Base-by-base conservation (phyloP, 2,329 filamentous ascomycete genomes). In the Fusarium chuoi region DNA sequence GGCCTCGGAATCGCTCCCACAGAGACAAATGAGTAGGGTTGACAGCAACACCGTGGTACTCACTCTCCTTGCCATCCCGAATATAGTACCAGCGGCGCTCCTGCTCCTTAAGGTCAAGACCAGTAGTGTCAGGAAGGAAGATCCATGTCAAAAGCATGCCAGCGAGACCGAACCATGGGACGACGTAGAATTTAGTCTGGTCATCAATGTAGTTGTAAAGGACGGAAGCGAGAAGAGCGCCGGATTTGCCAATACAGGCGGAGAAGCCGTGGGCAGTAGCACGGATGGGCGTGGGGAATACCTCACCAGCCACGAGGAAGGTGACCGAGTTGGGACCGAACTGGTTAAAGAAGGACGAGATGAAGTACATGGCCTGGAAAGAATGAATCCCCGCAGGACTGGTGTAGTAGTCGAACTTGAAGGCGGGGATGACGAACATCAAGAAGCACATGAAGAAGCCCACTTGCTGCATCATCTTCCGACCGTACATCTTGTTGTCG, bases 351-450 rank as follows among this genome's bases (percentile, higher is more conserved):
- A 98, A 98, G 30, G 94, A 97, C 13, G 94, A 97, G 77, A 98
- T 83, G 86, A 98, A 98, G 89, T 98, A 98, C 94, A 98, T 98
- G 81, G 95, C 91, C 86, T 98, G 95, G 91, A 98, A 98, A n/a
- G 88, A 87, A 79, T 94, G 91, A 82, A 98, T 92, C 78, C 94
- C 90, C 11, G 87, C 86, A 2, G 88, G 85, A 56, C 87, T 87
- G 26, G 89, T 94, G 87, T 95, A 98, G 89, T 96, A 95, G 0
- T 93, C 82, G 86, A 92, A 98, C 80, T 94, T 87, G 89, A 98
- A 98, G 51, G 93, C 95, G 3, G 96, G 96, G 46, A 98, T 89
- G 81, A 98, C 88, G 84, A 98, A 98, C 83, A 97, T 92, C 84
- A 98, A 87, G 87, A 98, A 98, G 84, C 93, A 93, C 87, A 95